A percentile compares a stretch with the other conserved stretches of the same genome.
These are phyloP conservation scores for Cylindrotheca closterium DNA, from an alignment of 108 stramenopile genomes.

Conservation along the genomic window DNA sequence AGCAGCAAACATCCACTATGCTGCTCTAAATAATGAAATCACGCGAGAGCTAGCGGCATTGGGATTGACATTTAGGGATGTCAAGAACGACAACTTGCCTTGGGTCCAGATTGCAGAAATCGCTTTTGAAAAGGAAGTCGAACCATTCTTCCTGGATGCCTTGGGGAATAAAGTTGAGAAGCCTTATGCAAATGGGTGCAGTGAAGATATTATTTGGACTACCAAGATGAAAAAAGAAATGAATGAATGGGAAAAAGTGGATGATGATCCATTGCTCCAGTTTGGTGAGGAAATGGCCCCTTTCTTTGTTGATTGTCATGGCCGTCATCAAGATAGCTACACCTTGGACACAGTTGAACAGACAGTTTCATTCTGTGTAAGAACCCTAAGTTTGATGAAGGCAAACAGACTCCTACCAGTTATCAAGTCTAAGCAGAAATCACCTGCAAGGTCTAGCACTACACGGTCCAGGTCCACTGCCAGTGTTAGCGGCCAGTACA, in stretches of 20 bases:
- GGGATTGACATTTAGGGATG: too few relatives aligned
- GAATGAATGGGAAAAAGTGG: background rate
- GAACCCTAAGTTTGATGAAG: too few relatives aligned
- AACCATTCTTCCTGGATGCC: background rate
- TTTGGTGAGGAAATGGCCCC: background rate
- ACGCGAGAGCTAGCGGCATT: too few relatives aligned
- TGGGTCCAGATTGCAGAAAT: background rate
- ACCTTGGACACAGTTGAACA: background rate
- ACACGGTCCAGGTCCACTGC: too few relatives aligned
- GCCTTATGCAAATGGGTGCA: background rate
- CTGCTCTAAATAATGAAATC: too few relatives aligned
- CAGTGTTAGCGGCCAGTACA: too few relatives aligned
- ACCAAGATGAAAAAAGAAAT: background rate
- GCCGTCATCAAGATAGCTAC: background rate
- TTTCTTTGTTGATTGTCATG: background rate
- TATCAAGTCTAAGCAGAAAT: too few relatives aligned
- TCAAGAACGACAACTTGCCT: background rate
- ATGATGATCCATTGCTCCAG: background rate
- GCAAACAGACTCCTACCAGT: too few relatives aligned
- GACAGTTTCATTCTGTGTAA: background rate
- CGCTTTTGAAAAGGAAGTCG: background rate
- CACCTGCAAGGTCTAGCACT: too few relatives aligned
- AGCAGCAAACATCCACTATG: too few relatives aligned
- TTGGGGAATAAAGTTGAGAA: background rate
- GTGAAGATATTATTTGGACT: background rate